Evolutionary conservation across 805 yeast genomes (phyloP).

Genomic region (Cyberlindnera petersonii): DNA sequence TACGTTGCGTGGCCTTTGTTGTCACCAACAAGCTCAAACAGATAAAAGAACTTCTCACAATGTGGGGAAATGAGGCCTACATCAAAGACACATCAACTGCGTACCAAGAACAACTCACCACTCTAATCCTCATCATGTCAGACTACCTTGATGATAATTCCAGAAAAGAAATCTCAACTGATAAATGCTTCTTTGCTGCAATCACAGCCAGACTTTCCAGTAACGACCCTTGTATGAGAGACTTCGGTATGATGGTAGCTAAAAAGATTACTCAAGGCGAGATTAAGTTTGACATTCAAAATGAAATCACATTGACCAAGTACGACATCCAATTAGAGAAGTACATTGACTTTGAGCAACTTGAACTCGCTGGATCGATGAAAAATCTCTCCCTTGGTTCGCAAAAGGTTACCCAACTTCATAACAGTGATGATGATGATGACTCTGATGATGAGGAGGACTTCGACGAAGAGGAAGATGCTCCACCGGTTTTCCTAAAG

Average conservation of each 20-base stretch:
- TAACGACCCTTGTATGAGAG: slow-evolving; percentile 40
- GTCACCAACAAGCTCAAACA: slow-evolving; percentile 7
- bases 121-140: slow-evolving; percentile 39
- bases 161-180: slow-evolving; percentile 32
- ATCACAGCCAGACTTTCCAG: slow-evolving; percentile 56
- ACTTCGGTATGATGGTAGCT: slow-evolving; percentile 55
- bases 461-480: slow-evolving; percentile 33
- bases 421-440: slow-evolving; percentile 30
- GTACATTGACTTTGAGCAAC: slow-evolving; percentile 13
- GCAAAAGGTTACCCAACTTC: slow-evolving; percentile 12
- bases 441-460: slow-evolving; percentile 27
- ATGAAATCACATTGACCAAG: slow-evolving; percentile 10
- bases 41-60: slow-evolving; percentile 13
- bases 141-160: slow-evolving; percentile 23
- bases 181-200: slow-evolving; percentile 41
- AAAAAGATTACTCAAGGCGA: slow-evolving; percentile 37
- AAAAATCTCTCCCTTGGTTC: slow-evolving; percentile 9
- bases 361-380: slow-evolving; percentile 16
- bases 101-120: slow-evolving; percentile 47
- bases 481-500: slow-evolving; percentile 65
- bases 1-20: slow-evolving; percentile 11
- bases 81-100: slow-evolving; percentile 39
- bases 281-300: slow-evolving; percentile 30
- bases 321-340: slow-evolving; percentile 3
- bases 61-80: slow-evolving; percentile 36